A percentile compares a stretch with the other conserved stretches of the same genome.
phyloP scores from a whole-genome alignment of 1,139 yeast species.

The Yamadazyma diddensiae region DNA sequence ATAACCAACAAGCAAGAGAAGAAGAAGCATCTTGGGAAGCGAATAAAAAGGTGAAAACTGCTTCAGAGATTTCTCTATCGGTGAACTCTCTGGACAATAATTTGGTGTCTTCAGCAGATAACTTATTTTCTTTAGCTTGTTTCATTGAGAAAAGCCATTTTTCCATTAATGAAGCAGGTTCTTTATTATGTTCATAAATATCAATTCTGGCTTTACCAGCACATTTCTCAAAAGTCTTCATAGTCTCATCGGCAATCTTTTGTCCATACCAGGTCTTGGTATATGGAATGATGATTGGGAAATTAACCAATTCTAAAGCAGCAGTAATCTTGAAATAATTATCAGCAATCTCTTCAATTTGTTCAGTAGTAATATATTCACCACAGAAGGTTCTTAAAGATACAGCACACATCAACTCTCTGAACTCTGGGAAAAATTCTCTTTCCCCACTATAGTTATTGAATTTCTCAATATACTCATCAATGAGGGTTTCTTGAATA shows the following conservation, averaged over 20 bases:
- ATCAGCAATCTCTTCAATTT: slow-evolving; percentile 82
- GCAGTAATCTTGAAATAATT: slow-evolving; percentile 89
- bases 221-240: slow-evolving; percentile 85
- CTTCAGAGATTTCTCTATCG: slow-evolving; percentile 91
- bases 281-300: slow-evolving; percentile 92
- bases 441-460: slow-evolving; percentile 58
- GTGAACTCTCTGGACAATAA: slow-evolving; percentile 77
- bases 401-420: slow-evolving; percentile 93
- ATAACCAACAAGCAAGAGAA: slow-evolving; percentile 97
- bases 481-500: slow-evolving; percentile 78
- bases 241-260: slow-evolving; percentile 87
- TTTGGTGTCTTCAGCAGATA: slow-evolving; percentile 48
- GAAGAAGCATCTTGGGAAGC: slow-evolving; percentile 99
- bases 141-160: slow-evolving; percentile 89
- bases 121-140: slow-evolving; percentile 59
- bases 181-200: slow-evolving; percentile 69
- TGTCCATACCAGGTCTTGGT: slow-evolving; percentile 98
- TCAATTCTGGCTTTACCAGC: slow-evolving; percentile 82
- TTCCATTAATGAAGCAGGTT: slow-evolving; percentile 88
- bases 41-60: slow-evolving; percentile 90
- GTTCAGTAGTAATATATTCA: slow-evolving; percentile 86
- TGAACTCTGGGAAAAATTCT: slow-evolving; percentile 85
- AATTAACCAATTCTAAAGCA: slow-evolving; percentile 93
- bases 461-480: slow-evolving; percentile 69
- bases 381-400: slow-evolving; percentile 95